Evolutionary conservation across 805 yeast species (phyloP), one percentile per base, ranked within the genome.

Genomic region (Pichia exigua): DNA sequence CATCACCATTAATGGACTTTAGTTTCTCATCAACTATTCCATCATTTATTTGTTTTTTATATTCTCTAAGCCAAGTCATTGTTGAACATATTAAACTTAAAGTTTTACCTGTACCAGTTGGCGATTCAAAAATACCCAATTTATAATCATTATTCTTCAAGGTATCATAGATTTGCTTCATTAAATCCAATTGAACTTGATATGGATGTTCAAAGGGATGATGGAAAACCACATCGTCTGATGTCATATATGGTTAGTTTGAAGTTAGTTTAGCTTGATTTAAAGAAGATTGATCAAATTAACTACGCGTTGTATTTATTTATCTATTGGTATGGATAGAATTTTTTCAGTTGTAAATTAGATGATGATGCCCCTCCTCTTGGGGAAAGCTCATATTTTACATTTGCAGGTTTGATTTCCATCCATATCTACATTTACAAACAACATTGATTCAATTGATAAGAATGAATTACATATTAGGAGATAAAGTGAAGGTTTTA

Each of bases 51-150:
- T 38, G 39, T 18, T 42, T 46, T 45, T 57, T 57, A 44, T 57
- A 49, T 20, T 59, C 57, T 38, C 70, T 52, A 21, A 91, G 70
- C 96, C 96, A 91, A 0, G 91, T 79, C 77, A 91, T 75, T 0
- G 92, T 73, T 0, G 95, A 79, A 63, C 97, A 92, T 4, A 92
- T 85, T 45, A 91, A 68, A 0, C 96, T 88, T 3, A 92, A 70
- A 0, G 97, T 90, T 66, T 91, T 91, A 3, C 98, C 97, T 1
- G 91, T 87, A 8, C 98, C 98, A 0, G 98, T 91, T 0, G 98
- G 98, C 52, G 94, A 84, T 64, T 91, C 97, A 61, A 91, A 83
- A 1, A 91, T 73, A 0, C 95, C 96, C 2, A 91, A 72, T 62
- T 85, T 87, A 59, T 73, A 77, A 44, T 61, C 65, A 13, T 65